Evolutionary conservation across 257 asterid genomes (phyloP).

Genomic region (Solanum lycopersicoides): DNA sequence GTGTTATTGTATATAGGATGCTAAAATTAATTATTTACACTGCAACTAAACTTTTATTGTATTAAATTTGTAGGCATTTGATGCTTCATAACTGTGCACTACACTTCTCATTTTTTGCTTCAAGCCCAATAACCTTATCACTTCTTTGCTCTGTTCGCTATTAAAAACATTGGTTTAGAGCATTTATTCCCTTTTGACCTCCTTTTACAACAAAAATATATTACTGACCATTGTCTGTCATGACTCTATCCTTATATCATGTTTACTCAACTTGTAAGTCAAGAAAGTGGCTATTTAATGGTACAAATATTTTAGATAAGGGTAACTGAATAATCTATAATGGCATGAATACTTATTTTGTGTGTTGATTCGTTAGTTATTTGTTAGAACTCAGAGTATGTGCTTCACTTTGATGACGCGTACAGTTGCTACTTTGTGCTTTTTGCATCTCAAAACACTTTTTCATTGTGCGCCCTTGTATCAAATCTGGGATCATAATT

Average conservation of each 20-base stretch:
- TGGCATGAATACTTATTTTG: background rate
- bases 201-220: background rate
- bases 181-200: background rate
- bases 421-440: background rate
- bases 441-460: background rate
- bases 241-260: background rate
- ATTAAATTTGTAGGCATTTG: background rate
- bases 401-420: background rate
- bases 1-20: background rate
- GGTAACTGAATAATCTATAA: background rate
- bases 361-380: background rate
- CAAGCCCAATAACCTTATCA: background rate
- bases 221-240: background rate
- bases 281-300: background rate
- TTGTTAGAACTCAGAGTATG: background rate
- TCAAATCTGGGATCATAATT: background rate
- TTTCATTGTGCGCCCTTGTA: background rate
- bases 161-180: background rate
- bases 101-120: background rate
- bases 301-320: background rate
- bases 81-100: background rate
- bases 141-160: background rate
- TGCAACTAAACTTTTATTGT: background rate
- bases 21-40: background rate
- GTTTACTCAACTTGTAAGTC: background rate